Conservation (phyloP, 768 basidiomycete genomes). For the Auricularia sp. region DNA sequence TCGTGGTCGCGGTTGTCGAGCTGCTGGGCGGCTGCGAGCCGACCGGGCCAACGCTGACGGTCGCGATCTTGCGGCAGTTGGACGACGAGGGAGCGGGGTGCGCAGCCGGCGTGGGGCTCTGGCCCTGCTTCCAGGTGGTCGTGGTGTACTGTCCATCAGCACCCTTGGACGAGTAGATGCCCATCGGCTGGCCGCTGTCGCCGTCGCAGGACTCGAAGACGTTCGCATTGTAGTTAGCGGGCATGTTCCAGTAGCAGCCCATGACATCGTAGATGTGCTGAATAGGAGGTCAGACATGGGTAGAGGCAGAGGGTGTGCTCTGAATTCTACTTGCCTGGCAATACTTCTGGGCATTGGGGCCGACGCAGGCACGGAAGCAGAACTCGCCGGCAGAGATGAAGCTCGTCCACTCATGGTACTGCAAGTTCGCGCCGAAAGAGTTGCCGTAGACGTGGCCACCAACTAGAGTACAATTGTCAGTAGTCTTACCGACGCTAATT, state of each 20-base stretch:
- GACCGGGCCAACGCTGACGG: constrained; percentile 37
- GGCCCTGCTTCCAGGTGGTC: constrained; percentile 29
- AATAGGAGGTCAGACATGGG: neutral
- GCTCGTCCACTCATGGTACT: constrained; percentile 37
- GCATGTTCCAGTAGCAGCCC: constrained; percentile 19
- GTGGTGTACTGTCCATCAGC: constrained; percentile 3
- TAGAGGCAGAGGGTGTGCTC: neutral
- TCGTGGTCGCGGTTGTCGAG: constrained; percentile 8
- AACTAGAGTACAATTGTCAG: constrained; percentile 14
- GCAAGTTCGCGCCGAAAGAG: constrained; percentile 24
- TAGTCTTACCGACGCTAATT: no score
- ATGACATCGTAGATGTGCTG: constrained; percentile 22
- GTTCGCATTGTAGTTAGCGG: constrained; percentile 26
- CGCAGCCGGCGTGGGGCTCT: constrained; percentile 28
- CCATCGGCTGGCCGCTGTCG: constrained; percentile 28
- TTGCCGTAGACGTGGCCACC: constrained; percentile 32
- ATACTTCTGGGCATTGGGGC: constrained; percentile 21
- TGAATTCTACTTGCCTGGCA: constrained; percentile 18
- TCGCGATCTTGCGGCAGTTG: constrained; percentile 41
- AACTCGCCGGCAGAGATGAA: constrained; percentile 33
- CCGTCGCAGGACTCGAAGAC: constrained; percentile 34
- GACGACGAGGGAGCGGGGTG: constrained; percentile 46
- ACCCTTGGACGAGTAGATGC: constrained; percentile 22
- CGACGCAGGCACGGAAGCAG: constrained; percentile 32
- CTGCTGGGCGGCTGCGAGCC: constrained; percentile 11